Conservation (phyloP, 176 grass and related monocot genomes). For the Oryza glumipatula region DNA sequence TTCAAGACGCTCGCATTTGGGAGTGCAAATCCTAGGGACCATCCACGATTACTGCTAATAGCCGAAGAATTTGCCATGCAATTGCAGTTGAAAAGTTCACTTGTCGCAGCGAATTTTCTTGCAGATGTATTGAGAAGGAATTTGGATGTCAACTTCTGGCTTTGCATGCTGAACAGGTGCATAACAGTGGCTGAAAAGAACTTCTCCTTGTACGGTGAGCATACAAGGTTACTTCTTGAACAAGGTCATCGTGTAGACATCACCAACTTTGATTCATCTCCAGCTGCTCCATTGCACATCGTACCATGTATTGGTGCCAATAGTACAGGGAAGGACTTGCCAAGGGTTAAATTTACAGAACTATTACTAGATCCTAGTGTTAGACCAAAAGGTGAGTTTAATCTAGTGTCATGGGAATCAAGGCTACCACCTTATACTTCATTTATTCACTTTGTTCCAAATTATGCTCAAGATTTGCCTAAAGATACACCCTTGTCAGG, state of each 20-base stretch:
- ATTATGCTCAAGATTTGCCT: not conserved
- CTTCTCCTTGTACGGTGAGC: not conserved
- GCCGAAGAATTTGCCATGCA: not conserved
- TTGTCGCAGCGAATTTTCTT: not conserved
- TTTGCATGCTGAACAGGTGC: not conserved
- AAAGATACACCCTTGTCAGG: not conserved
- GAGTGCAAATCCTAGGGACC: not conserved
- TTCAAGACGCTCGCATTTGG: conserved; percentile 12
- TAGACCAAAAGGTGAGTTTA: not conserved
- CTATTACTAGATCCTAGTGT: not conserved
- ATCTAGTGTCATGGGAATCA: conserved; percentile 9
- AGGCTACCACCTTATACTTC: conserved; percentile 2
- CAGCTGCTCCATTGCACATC: not conserved
- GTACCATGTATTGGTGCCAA: not conserved
- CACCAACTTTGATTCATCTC: not conserved
- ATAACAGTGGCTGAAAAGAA: not conserved
- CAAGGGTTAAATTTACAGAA: not conserved
- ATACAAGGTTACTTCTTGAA: not conserved
- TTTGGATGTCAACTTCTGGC: not conserved
- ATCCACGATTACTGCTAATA: not conserved
- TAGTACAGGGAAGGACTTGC: not conserved
- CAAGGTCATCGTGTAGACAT: not conserved
- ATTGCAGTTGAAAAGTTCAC: not conserved
- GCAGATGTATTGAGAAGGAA: not conserved
- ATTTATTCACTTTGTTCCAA: conserved; percentile 13